Conservation (phyloP, 2,329 filamentous ascomycete genomes). For the Fusarium metavorans region DNA sequence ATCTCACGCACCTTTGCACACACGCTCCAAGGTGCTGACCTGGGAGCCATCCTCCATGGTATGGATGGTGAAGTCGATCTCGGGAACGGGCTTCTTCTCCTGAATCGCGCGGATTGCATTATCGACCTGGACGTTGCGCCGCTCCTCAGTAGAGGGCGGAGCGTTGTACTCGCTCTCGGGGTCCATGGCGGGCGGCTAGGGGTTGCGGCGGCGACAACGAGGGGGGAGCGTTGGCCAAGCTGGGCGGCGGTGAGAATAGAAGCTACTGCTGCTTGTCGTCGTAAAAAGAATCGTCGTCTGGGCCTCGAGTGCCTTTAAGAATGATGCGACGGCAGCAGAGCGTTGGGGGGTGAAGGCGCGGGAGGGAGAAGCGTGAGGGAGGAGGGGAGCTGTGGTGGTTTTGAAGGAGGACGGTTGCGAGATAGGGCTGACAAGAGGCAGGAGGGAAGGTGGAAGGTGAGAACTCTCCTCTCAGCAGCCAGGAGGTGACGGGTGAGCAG, state of each 20-base stretch:
- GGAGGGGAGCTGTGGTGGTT: conserved; percentile 22
- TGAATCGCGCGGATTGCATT: conserved; percentile 92
- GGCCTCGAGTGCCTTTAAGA: conserved; percentile 12
- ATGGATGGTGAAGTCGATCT: conserved; percentile 98
- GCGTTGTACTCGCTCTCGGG: conserved; percentile 55
- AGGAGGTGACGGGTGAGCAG: conserved; percentile 31
- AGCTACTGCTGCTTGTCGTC: conserved; percentile 32
- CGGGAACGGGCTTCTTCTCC: conserved; percentile 94
- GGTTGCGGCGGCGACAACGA: conserved; percentile 16
- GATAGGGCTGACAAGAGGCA: conserved; percentile 45
- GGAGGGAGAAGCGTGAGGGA: conserved; percentile 1
- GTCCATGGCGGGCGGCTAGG: conserved; percentile 55
- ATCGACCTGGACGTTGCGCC: conserved; percentile 76
- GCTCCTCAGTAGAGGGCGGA: conserved; percentile 54
- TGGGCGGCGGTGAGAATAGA: conserved; percentile 42
- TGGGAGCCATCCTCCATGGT: conserved; percentile 97
- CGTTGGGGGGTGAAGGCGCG: conserved; percentile 9
- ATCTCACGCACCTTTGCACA: conserved; percentile 88
- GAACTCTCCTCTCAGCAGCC: conserved; percentile 22
- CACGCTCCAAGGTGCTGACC: conserved; percentile 94
- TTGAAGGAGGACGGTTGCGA: conserved; percentile 40
- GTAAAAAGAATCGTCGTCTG: conserved; percentile 17
- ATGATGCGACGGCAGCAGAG: conserved; percentile 27
- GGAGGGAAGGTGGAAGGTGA: conserved; percentile 17
- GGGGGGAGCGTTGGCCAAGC: conserved; percentile 31